A percentile compares a stretch with the other conserved stretches of the same genome.
Evolutionary conservation across 176 grass and related monocot genomes (phyloP).

Genomic region (Raddia guianensis): DNA sequence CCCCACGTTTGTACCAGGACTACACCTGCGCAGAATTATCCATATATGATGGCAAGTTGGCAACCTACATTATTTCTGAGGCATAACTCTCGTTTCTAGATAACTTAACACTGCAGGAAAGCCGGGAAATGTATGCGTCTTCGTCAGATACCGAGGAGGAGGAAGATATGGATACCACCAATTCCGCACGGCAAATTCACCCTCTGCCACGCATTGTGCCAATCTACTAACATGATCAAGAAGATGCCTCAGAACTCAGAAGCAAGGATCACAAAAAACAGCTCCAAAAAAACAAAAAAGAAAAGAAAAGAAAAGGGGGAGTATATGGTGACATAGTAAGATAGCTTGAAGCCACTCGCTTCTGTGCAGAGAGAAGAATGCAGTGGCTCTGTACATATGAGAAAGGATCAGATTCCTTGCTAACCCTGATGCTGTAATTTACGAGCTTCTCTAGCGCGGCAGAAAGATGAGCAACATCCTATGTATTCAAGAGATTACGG

Average conservation of each 20-base stretch:
- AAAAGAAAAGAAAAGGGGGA: not conserved
- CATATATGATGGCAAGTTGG: not conserved
- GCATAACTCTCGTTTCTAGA: slow-evolving; percentile 55
- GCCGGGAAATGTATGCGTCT: slow-evolving; percentile 7
- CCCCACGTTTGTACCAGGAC: not conserved
- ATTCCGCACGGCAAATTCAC: not conserved
- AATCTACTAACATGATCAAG: slow-evolving; percentile 44
- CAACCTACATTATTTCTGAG: slow-evolving; percentile 19
- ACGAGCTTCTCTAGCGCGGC: not conserved
- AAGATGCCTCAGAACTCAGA: not conserved
- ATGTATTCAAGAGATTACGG: slow-evolving; percentile 1
- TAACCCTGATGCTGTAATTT: slow-evolving; percentile 32
- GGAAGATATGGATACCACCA: not conserved
- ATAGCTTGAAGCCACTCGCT: slow-evolving; percentile 53
- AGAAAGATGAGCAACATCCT: slow-evolving; percentile 5
- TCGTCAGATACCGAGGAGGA: slow-evolving; percentile 39
- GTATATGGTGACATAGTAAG: slow-evolving; percentile 34
- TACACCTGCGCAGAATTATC: slow-evolving; percentile 26
- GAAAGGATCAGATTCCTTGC: slow-evolving; percentile 1
- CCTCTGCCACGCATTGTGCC: slow-evolving; percentile 26
- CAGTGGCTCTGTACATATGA: slow-evolving; percentile 45
- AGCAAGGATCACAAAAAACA: not conserved
- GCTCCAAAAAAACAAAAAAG: not conserved
- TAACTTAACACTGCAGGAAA: slow-evolving; percentile 63
- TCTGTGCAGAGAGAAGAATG: slow-evolving; percentile 42